Conservation (phyloP, 2,329 filamentous ascomycete species). For the Monilinia fructicola region DNA sequence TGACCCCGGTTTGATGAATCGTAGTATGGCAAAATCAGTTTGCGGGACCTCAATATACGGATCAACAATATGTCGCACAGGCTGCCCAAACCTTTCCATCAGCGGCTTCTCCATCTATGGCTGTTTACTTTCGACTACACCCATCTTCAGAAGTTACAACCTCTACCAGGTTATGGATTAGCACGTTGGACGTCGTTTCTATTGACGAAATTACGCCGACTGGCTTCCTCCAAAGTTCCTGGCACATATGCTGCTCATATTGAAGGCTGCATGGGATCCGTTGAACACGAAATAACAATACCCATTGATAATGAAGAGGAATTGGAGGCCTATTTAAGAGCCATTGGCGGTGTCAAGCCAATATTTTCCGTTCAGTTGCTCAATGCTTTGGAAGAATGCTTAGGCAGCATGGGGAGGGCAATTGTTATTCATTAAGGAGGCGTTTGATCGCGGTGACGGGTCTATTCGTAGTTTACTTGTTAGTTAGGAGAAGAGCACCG, state of each 20-base stretch:
- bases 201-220: conserved; percentile 64
- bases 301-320: conserved; percentile 70
- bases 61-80: conserved; percentile 43
- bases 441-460: background rate
- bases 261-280: conserved; percentile 63
- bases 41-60: conserved; percentile 36
- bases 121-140: conserved; percentile 69
- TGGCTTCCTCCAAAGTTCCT: conserved; percentile 61
- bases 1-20: conserved; percentile 40
- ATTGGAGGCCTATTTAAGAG: conserved; percentile 67
- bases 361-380: conserved; percentile 40
- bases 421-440: background rate
- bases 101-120: conserved; percentile 44
- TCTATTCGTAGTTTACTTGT: background rate
- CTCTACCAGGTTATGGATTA: conserved; percentile 61
- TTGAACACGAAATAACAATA: conserved; percentile 57
- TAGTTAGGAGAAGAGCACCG: background rate
- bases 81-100: conserved; percentile 44
- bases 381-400: conserved; percentile 37
- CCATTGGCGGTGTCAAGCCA: conserved; percentile 44
- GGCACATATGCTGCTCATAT: conserved; percentile 59
- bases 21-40: conserved; percentile 40
- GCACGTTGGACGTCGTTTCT: conserved; percentile 55
- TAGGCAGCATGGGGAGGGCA: conserved; percentile 12
- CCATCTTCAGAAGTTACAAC: conserved; percentile 58